Evolutionary conservation across 202 grass and related monocot species (phyloP).

Genomic region (Carex sylvatica): DNA sequence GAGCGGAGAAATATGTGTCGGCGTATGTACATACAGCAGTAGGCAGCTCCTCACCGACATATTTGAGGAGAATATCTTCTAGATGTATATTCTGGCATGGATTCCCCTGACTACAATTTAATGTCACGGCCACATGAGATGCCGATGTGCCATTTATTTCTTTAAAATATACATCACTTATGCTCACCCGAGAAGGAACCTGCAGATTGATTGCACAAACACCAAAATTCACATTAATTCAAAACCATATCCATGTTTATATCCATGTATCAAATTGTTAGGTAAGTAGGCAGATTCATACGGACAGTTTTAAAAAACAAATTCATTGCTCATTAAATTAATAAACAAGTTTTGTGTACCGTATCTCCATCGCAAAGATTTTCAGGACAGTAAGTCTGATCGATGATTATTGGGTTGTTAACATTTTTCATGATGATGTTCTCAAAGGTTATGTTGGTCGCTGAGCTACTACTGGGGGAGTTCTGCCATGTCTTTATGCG

Average conservation of each 20-base stretch:
- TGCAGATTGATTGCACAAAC: background rate
- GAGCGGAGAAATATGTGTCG: no score
- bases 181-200: constrained; percentile 25
- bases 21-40: no score
- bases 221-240: background rate
- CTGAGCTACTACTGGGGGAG: constrained; percentile 36
- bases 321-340: no score
- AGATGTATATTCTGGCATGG: background rate
- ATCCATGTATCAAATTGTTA: no score
- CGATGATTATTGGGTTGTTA: constrained; percentile 62
- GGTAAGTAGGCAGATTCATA: no score
- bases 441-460: constrained; percentile 44
- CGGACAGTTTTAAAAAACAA: no score
- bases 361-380: background rate
- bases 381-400: constrained; percentile 57
- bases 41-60: background rate
- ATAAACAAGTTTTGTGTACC: no score
- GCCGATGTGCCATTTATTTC: constrained; percentile 5
- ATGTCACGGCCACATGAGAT: constrained; percentile 17
- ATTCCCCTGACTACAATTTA: constrained; percentile 29
- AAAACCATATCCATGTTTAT: no score
- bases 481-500: constrained; percentile 68
- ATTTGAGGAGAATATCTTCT: background rate
- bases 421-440: constrained; percentile 55
- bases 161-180: constrained; percentile 32